phyloP scores from a whole-genome alignment of 352 stramenopile genomes.

The Hyphochytrium catenoides region DNA sequence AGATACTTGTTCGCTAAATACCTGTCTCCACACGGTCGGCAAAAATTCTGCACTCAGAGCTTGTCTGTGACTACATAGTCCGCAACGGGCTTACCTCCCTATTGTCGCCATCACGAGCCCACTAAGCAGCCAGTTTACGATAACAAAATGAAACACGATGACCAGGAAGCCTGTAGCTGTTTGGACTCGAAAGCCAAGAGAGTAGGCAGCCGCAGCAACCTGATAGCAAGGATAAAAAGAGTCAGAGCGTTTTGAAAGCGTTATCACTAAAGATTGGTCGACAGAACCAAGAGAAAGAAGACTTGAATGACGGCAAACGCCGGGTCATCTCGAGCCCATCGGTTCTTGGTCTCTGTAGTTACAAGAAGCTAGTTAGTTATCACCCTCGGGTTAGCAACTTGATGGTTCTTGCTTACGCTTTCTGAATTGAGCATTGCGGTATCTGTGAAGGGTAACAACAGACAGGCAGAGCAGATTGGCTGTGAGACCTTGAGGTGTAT shows the following conservation, averaged over 20 bases:
- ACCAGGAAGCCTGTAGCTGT: constrained; percentile 17
- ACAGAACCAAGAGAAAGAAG: constrained; percentile 47
- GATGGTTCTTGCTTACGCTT: constrained; percentile 5
- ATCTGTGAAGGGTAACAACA: neutral
- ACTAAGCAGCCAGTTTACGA: constrained; percentile 35
- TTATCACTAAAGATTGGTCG: neutral
- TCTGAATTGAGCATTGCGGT: constrained; percentile 6
- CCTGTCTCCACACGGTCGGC: constrained; percentile 12
- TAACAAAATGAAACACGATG: constrained; percentile 23
- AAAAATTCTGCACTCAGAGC: neutral
- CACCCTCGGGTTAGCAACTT: no score
- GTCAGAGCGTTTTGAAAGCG: neutral
- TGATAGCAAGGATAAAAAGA: no score
- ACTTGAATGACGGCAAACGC: constrained; percentile 86
- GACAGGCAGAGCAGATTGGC: neutral
- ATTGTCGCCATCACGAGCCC: constrained; percentile 18
- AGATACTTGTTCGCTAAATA: constrained; percentile 14
- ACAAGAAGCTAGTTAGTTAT: neutral
- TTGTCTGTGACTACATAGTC: neutral
- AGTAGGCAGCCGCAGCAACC: constrained; percentile 34
- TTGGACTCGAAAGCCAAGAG: constrained; percentile 25
- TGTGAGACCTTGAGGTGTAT: constrained; percentile 1
- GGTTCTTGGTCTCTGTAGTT: constrained; percentile 82
- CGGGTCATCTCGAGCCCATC: constrained; percentile 89
- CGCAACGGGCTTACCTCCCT: constrained; percentile 19